Evolutionary conservation across 331 rosid genomes (phyloP).

Genomic region (Quercus phellos): DNA sequence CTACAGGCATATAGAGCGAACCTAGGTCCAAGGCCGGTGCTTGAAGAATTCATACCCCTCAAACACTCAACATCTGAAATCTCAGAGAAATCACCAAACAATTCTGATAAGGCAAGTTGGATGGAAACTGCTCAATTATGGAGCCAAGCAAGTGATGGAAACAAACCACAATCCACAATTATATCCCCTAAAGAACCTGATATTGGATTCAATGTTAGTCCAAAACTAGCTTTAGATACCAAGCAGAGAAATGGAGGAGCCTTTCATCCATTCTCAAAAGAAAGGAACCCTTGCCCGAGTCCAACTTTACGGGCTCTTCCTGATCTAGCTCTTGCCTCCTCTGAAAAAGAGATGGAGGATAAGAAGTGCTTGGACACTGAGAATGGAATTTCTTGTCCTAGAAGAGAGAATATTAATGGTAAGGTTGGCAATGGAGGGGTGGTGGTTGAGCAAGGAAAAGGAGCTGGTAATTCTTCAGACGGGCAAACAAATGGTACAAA

Average conservation of each 20-base stretch:
- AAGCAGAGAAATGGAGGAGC: constrained; percentile 77
- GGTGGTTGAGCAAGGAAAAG: constrained; percentile 45
- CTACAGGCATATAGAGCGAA: constrained; percentile 51
- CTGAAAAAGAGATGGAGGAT: constrained; percentile 38
- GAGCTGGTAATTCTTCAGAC: constrained; percentile 24
- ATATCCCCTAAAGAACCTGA: constrained; percentile 39
- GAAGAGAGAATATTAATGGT: constrained; percentile 29
- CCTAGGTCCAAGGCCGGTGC: constrained; percentile 56
- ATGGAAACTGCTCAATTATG: constrained; percentile 94
- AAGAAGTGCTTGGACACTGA: constrained; percentile 40
- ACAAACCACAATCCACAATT: constrained; percentile 36
- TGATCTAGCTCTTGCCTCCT: constrained; percentile 62
- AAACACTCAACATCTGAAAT: constrained; percentile 53
- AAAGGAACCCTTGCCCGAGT: constrained; percentile 25
- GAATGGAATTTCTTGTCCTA: constrained; percentile 27
- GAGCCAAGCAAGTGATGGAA: constrained; percentile 80
- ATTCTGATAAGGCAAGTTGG: constrained; percentile 84
- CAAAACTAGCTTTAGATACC: constrained; percentile 49
- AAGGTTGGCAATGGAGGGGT: constrained; percentile 10
- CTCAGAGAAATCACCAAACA: constrained; percentile 42
- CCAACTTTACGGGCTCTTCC: constrained; percentile 50
- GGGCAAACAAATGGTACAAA: constrained; percentile 31
- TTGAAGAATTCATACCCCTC: constrained; percentile 89
- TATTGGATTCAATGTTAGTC: constrained; percentile 48
- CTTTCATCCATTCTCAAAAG: constrained; percentile 82